A percentile compares a stretch with the other conserved stretches of the same genome.
These are phyloP conservation scores for Aspergillus funiculosus DNA, from an alignment of 495 filamentous ascomycete genomes.

Conservation along the genomic window DNA sequence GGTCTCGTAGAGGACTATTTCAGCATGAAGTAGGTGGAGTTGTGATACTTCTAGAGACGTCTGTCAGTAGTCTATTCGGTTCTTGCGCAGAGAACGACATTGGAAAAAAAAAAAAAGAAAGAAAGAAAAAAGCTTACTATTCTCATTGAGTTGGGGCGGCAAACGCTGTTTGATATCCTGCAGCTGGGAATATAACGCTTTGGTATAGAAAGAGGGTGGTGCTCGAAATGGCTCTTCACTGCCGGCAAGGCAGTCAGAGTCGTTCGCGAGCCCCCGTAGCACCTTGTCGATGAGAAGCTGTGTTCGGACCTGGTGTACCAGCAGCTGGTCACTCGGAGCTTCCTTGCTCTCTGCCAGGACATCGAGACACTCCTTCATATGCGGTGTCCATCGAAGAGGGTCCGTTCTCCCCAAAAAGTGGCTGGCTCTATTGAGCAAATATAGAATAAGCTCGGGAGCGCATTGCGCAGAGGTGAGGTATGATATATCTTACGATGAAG, in stretches of 20 bases:
- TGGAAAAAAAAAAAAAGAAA: no score
- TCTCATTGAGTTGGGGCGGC: neutral
- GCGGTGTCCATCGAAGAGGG: conserved; percentile 10
- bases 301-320: conserved; percentile 6
- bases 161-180: neutral
- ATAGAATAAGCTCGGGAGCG: neutral
- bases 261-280: neutral
- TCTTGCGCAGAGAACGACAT: no score
- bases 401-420: conserved; percentile 7
- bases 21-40: conserved; percentile 4
- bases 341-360: neutral
- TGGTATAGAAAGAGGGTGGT: conserved; percentile 1
- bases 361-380: conserved; percentile 14
- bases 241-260: neutral
- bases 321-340: neutral
- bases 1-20: conserved; percentile 6
- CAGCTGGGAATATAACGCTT: conserved; percentile 3
- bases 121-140: neutral
- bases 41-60: neutral
- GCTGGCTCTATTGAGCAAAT: neutral
- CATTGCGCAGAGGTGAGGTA: neutral
- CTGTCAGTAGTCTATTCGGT: no score
- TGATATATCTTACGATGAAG: conserved; percentile 3
- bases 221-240: neutral
- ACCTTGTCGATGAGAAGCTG: conserved; percentile 5